phyloP scores from a whole-genome alignment of 1,139 yeast species.

The Suzukiozyma palmioleophila region DNA sequence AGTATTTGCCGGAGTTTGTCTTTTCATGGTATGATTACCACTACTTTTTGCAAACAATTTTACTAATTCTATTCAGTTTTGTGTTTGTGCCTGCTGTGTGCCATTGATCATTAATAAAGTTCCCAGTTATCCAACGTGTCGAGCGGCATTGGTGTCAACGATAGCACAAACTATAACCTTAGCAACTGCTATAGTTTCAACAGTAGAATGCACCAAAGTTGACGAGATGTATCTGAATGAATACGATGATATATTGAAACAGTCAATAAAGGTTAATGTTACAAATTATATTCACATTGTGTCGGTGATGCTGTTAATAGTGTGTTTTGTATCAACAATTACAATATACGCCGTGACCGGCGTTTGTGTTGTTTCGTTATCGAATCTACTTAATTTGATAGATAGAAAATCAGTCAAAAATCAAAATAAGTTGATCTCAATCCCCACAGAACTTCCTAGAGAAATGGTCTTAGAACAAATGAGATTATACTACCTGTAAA shows the following conservation, averaged over 20 bases:
- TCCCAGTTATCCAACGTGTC: constrained; percentile 12
- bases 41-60: not conserved
- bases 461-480: constrained; percentile 2
- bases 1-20: constrained; percentile 23
- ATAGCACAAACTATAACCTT: constrained; percentile 21
- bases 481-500: constrained; percentile 2
- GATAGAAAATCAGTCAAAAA: not conserved
- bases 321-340: not conserved
- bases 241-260: constrained; percentile 2
- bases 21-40: constrained; percentile 24
- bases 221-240: constrained; percentile 25
- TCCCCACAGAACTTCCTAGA: not conserved
- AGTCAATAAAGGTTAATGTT: constrained; percentile 1
- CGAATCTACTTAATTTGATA: not conserved
- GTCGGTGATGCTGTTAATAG: not conserved
- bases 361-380: not conserved
- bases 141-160: constrained; percentile 14
- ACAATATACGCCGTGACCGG: not conserved
- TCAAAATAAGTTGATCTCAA: not conserved
- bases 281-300: not conserved
- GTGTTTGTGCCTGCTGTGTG: constrained; percentile 15
- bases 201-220: constrained; percentile 17
- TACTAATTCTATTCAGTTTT: constrained; percentile 16
- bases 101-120: constrained; percentile 10
- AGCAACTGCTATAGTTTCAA: constrained; percentile 16